Percentiles rank a stretch among this genome's conserved stretches.
Conservation (phyloP, 192 early-diverging fungal species). For the Dispira simplex region DNA sequence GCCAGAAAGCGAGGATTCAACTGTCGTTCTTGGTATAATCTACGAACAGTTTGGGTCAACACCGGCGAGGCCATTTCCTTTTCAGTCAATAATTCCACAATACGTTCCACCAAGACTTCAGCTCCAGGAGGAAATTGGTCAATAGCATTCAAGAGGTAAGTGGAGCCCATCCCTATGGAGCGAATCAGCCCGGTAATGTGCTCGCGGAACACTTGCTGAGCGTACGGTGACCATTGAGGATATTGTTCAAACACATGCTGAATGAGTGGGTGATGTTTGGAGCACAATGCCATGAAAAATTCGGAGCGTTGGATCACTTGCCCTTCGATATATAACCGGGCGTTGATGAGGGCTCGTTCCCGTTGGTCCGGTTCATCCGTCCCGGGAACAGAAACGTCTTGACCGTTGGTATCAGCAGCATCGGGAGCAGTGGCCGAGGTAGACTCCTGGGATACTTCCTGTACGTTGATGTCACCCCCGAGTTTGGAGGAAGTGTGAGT, state of each 20-base stretch:
- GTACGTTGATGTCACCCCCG: not conserved
- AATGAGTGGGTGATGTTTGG: conserved; percentile 5
- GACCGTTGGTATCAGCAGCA: not conserved
- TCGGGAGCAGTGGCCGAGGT: not conserved
- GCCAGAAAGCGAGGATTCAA: not conserved
- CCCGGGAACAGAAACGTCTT: not conserved
- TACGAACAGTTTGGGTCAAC: not conserved
- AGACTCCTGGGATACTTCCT: not conserved
- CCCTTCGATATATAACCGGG: not conserved
- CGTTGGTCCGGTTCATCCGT: not conserved
- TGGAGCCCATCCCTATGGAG: not conserved
- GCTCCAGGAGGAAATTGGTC: not conserved
- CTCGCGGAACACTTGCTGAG: conserved; percentile 6
- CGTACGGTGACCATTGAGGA: not conserved
- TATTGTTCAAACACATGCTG: not conserved
- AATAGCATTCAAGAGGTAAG: not conserved
- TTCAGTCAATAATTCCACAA: not conserved
- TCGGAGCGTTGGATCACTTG: conserved; percentile 5
- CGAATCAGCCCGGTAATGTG: conserved; percentile 4
- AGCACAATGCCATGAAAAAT: conserved; percentile 9
- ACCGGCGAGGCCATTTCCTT: not conserved
- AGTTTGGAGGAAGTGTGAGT: not conserved
- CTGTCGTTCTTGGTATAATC: too few species aligned
- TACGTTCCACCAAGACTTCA: not conserved
- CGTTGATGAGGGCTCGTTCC: not conserved